Conservation (phyloP, 1,284 basidiomycete species). For the Puccinia hordei region DNA sequence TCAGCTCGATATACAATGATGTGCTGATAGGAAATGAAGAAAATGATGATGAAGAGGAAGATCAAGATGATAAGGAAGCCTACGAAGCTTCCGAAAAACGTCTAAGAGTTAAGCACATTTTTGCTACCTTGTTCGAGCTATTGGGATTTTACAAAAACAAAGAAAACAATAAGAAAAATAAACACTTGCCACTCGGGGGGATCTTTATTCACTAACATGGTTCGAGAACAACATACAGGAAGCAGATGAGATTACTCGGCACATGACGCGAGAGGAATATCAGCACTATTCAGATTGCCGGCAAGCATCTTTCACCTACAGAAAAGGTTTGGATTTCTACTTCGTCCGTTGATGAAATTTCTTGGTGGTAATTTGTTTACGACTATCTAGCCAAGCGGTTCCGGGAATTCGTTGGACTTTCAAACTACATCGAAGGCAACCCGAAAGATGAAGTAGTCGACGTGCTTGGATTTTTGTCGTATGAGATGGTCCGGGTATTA, state of each 20-base stretch:
- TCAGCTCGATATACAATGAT: conserved; percentile 85
- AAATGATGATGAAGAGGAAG: conserved; percentile 89
- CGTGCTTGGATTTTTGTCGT: conserved; percentile 93
- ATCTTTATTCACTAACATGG: neutral
- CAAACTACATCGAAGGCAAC: conserved; percentile 81
- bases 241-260: conserved; percentile 89
- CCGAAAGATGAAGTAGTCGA: conserved; percentile 94
- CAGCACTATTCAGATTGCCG: conserved; percentile 96
- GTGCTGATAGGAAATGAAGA: conserved; percentile 73
- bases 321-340: conserved; percentile 69
- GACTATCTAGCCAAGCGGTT: conserved; percentile 78
- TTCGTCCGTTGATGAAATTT: neutral
- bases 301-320: conserved; percentile 94
- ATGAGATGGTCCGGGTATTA: conserved; percentile 92
- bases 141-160: neutral
- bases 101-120: conserved; percentile 65
- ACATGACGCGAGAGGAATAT: conserved; percentile 96
- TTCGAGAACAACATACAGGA: conserved; percentile 64
- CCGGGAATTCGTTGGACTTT: conserved; percentile 91
- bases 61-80: conserved; percentile 87
- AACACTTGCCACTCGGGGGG: neutral
- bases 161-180: too few species aligned
- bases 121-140: neutral
- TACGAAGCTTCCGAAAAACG: conserved; percentile 89
- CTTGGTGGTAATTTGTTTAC: conserved; percentile 15